Evolutionary conservation across 2,329 filamentous ascomycete genomes (phyloP), one percentile per base, ranked within the genome.

Genomic region (Neocucurbitaria cava): DNA sequence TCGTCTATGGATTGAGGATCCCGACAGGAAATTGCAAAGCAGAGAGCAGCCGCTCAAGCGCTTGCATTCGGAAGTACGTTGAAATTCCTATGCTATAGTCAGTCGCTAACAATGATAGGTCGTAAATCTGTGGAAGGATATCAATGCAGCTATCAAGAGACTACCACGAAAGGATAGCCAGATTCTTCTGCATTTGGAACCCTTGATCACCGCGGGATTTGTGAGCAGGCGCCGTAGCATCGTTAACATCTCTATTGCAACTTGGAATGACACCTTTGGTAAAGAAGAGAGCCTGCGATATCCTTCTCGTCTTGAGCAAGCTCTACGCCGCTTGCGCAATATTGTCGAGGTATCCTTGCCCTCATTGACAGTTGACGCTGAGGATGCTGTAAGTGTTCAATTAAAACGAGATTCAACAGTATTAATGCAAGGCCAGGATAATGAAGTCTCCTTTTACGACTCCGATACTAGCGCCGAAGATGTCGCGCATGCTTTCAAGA

Each of bases 211-310:
- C 26, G 77, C 84, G 43, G 83, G 82, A 1, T 79, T 88, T 24
- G 70, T 78, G 20, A 87, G 83, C 40, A 77, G 77, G 5, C 81
- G 84, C 58, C 78, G 76, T 42, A 74, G 71, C 3, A 79, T 84
- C 9, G 79, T 81, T 10, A 84, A 83, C 41, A 69, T 69, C 3
- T 82, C 85, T 1, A 79, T 87, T 23, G 68, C 75, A 15, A 80
- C 84, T 57, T 97, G 92, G 92, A 93, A 92, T 62, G 71, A 76
- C 0, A 83, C 87, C 0, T 92, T 91, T 66, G 87, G 87, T 18
- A 77, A 83, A 15, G 81, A 84, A 35, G 79, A 85, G 3, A 76
- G 77, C 5, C 68, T 92, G 1, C 76, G 84, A 21, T 94, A 91
- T 72, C 89, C 92, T 0, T 74, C 83, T 10, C 79, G 78, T 26